Base-by-base conservation (phyloP, 78 protist genomes). In the Guillardia theta region DNA sequence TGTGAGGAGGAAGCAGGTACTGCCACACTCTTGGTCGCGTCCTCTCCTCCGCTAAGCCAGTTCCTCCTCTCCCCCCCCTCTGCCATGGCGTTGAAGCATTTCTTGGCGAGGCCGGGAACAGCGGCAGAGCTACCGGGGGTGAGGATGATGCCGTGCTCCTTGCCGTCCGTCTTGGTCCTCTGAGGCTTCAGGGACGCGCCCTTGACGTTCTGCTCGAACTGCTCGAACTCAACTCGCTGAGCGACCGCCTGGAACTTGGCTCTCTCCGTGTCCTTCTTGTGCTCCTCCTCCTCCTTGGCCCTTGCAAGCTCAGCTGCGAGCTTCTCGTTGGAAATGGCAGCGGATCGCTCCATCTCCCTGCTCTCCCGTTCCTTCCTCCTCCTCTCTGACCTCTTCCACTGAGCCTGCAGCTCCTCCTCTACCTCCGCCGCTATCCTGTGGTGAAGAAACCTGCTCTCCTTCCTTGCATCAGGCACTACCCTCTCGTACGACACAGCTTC, bases 181-280 rank as follows among this genome's bases (percentile, higher is more conserved):
- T 36, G n/a, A 3, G 83, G 45, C 83, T 70, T 70, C 46, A 70
- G 83, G 46, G 83, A 70, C 41, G 83, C 83, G 6, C 83, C 83
- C 4, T 12, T 24, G 5, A 70, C 83, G 21, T 22, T 70, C 41
- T 70, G 83, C 83, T 70, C 83, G 83, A 70, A 70, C 83, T 70
- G 83, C 27, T 70, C 83, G 83, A 36, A 70, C 45, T 70, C 83
- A 1, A 70, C 83, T 36, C 83, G 45, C 83, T 70, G 83, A 4
- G 45, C 45, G 10, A 70, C 83, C 33, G 83, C 83, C 83, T 70
- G 83, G 83, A 70, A 70, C 41, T 70, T 70, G 83, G 83, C 83
- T 1, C 45, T 22, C 22, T 70, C 83, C 22, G 83, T 70, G 83
- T 70, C 83, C 83, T 24, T 22, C 41, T 70, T 70, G 83, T 70